These are phyloP conservation scores for Sphagnurus paluster DNA, from an alignment of 1,284 basidiomycete species.

Conservation along the genomic window DNA sequence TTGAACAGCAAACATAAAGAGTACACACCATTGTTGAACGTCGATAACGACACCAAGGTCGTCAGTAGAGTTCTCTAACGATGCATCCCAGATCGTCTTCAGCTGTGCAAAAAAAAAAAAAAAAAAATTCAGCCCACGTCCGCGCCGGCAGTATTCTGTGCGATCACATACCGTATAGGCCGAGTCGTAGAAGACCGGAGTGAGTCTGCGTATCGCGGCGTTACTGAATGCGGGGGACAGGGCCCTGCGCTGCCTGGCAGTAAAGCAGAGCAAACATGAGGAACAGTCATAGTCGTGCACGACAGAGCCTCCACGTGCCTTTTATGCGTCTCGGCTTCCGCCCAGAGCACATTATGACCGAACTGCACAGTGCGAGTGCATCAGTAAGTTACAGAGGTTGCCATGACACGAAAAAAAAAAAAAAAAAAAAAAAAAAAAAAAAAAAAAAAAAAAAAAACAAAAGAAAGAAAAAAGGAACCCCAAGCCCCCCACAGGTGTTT, in stretches of 20 bases:
- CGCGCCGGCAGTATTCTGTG: neutral
- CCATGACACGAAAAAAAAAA: too few relatives aligned
- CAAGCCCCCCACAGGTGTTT: too few relatives aligned
- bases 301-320: constrained; percentile 21
- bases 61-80: neutral
- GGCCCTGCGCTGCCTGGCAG: constrained; percentile 37
- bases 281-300: neutral
- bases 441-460: too few relatives aligned
- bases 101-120: constrained; percentile 15
- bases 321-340: constrained; percentile 44
- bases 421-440: too few relatives aligned
- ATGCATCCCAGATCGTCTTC: constrained; percentile 22
- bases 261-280: too few relatives aligned
- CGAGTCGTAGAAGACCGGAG: too few relatives aligned
- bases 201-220: too few relatives aligned
- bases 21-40: constrained; percentile 37
- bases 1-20: too few relatives aligned
- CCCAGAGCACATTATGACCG: constrained; percentile 37
- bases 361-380: too few relatives aligned
- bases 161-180: constrained; percentile 37
- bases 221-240: constrained; percentile 39
- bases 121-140: too few relatives aligned
- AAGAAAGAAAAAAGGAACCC: too few relatives aligned
- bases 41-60: constrained; percentile 31
- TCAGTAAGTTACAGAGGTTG: too few relatives aligned